A percentile compares a stretch with the other conserved stretches of the same genome.
Conservation (phyloP, 805 yeast genomes). For the Saccharomycopsis vini region DNA sequence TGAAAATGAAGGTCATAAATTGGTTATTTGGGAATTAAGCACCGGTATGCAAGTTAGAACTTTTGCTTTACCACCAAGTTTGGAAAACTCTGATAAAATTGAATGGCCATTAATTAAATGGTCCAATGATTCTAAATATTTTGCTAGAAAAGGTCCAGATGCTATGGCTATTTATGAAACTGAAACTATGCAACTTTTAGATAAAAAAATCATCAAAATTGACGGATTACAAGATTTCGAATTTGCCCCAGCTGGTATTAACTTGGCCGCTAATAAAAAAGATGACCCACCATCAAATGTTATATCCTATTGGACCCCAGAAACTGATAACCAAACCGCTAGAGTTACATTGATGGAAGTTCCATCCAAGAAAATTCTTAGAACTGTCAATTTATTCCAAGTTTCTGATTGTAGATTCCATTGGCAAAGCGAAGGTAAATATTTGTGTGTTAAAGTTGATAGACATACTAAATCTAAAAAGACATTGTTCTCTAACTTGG, state of each 20-base stretch:
- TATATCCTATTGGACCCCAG: constrained; percentile 96
- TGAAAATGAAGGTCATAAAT: constrained; percentile 84
- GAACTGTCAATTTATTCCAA: constrained; percentile 91
- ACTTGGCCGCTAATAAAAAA: constrained; percentile 45
- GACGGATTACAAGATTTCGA: constrained; percentile 85
- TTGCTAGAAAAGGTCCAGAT: constrained; percentile 92
- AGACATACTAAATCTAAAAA: constrained; percentile 94
- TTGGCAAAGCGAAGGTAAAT: constrained; percentile 88
- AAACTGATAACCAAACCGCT: constrained; percentile 83
- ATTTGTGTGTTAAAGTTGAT: constrained; percentile 87
- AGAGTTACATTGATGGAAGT: constrained; percentile 85
- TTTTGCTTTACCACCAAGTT: constrained; percentile 78
- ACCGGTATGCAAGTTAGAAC: constrained; percentile 82
- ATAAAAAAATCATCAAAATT: constrained; percentile 74
- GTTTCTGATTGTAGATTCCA: constrained; percentile 82
- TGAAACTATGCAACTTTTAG: constrained; percentile 66
- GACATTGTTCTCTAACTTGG: constrained; percentile 83
- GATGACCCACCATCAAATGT: constrained; percentile 51
- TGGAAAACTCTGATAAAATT: constrained; percentile 41
- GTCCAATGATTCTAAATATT: constrained; percentile 86
- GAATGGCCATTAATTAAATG: constrained; percentile 96
- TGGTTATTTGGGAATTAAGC: constrained; percentile 85
- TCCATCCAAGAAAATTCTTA: constrained; percentile 71
- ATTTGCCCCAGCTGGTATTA: constrained; percentile 86
- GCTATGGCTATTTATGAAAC: constrained; percentile 87